A percentile compares a stretch with the other conserved stretches of the same genome.
Conservation (phyloP, 23 red algal species). For the Gracilaria domingensis region DNA sequence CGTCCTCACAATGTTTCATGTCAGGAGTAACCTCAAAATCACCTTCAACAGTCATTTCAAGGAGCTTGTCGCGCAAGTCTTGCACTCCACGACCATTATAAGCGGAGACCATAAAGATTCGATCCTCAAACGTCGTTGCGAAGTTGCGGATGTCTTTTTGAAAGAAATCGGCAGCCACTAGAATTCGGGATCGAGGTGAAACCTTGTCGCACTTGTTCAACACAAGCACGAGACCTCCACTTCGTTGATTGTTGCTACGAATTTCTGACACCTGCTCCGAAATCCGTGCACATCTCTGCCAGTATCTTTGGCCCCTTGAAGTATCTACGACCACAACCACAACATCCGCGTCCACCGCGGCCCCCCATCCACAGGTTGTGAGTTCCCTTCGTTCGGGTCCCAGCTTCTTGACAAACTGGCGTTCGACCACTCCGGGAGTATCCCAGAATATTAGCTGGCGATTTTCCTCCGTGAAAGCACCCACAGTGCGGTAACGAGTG, state of each 20-base stretch:
- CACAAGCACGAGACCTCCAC: conserved; percentile 29
- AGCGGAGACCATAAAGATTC: conserved; percentile 73
- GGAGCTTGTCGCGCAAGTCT: conserved; percentile 65
- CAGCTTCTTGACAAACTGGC: conserved; percentile 40
- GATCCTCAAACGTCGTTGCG: conserved; percentile 31
- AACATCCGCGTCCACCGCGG: conserved; percentile 76
- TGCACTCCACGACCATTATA: conserved; percentile 71
- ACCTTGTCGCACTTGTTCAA: conserved; percentile 78
- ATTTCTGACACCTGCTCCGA: conserved; percentile 31
- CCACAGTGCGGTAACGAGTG: conserved; percentile 63
- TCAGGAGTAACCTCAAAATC: conserved; percentile 63
- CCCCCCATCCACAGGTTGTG: conserved; percentile 64
- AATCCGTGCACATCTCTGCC: conserved; percentile 39
- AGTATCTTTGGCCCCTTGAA: conserved; percentile 51
- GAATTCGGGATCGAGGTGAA: conserved; percentile 25
- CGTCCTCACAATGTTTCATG: conserved; percentile 51
- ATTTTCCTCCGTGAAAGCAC: conserved; percentile 48
- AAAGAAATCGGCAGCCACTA: conserved; percentile 69
- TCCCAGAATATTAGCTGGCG: conserved; percentile 80
- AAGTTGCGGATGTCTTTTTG: conserved; percentile 36
- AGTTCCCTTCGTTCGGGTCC: conserved; percentile 44
- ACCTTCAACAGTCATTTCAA: conserved; percentile 52
- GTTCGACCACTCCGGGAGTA: conserved; percentile 82
- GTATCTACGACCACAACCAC: conserved; percentile 74
- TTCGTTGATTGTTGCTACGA: conserved; percentile 39